Evolutionary conservation across 345 rosid genomes (phyloP).

Genomic region (Camelina neglecta): DNA sequence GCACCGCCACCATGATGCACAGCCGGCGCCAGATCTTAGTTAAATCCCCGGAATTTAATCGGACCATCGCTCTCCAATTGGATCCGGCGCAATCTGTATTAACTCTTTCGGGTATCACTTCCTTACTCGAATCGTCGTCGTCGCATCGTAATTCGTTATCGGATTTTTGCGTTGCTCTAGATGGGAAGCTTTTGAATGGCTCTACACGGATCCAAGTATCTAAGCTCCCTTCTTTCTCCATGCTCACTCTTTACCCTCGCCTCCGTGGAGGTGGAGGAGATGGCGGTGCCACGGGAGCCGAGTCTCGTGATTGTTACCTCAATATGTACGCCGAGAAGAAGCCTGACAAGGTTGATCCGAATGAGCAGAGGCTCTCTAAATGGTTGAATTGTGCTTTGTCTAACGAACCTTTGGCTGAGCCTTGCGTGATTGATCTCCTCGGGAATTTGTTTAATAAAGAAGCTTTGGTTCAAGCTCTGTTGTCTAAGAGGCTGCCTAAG

Average conservation of each 20-base stretch:
- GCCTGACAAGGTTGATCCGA: slow-evolving; percentile 91
- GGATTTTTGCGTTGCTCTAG: slow-evolving; percentile 55
- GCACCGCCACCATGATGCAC: slow-evolving; percentile 18
- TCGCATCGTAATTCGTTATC: slow-evolving; percentile 39
- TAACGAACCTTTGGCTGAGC: slow-evolving; percentile 72
- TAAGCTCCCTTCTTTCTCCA: slow-evolving; percentile 59
- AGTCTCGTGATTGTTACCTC: slow-evolving; percentile 94
- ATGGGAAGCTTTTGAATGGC: slow-evolving; percentile 63
- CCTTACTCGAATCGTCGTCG: slow-evolving; percentile 21
- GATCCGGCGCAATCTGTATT: slow-evolving; percentile 47
- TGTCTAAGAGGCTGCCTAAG: slow-evolving; percentile 74
- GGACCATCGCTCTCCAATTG: slow-evolving; percentile 49
- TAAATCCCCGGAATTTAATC: slow-evolving; percentile 42
- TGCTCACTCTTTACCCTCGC: slow-evolving; percentile 59
- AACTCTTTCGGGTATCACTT: slow-evolving; percentile 53
- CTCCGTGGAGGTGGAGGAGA: slow-evolving; percentile 93
- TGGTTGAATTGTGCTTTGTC: slow-evolving; percentile 90
- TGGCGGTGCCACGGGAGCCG: slow-evolving; percentile 99
- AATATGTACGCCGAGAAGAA: slow-evolving; percentile 95
- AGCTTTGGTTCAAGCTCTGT: slow-evolving; percentile 71
- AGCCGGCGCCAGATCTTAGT: slow-evolving; percentile 53
- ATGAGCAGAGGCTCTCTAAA: slow-evolving; percentile 88
- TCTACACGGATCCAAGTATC: slow-evolving; percentile 52
- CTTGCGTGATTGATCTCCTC: slow-evolving; percentile 80
- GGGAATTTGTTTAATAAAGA: slow-evolving; percentile 91